Base-by-base conservation (phyloP, 495 filamentous ascomycete genomes). In the Aspergillus kassunensis region DNA sequence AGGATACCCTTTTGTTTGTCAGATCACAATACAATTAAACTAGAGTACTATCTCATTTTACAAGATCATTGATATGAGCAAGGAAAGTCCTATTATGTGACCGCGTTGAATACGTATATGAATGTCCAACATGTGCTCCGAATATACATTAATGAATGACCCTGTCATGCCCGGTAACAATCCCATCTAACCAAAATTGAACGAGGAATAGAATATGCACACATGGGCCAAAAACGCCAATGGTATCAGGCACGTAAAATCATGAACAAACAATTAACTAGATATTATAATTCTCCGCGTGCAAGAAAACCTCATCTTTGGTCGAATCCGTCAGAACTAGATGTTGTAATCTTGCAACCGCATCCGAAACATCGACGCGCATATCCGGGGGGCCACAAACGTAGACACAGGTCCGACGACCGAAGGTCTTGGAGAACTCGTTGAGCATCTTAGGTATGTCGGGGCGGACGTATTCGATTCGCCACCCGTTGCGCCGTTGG, bases 221-320 rank as follows among this genome's bases (percentile, higher is more conserved):
- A n/a, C n/a, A n/a, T n/a, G n/a, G n/a, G n/a, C n/a, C n/a, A 30
- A 27, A 46, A 43, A 53, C 42, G 25, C 51, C 51, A n/a, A 34
- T 53, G 51, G 51, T 53, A 53, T 53, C 42, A 46, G 46, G 50
- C 8, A 24, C 41, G 25, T 5, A 29, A 39, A 42, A 19, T 15
- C 7, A 36, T 3, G 15, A n/a, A n/a, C 11, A 44, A 39, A 40
- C 18, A 42, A 39, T 36, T 37, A 40, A 45, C 76, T 62, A 95
- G 44, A 92, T 73, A 33, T 90, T 88, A 70, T 95, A 96, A 66
- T 96, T 96, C 77, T 97, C 92, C 10, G 91, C 86, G 76, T 97
- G 92, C 67, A 97, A 66, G 65, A 90, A 96, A 51, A 97, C 85
- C 80, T 97, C 92, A 62, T 96, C 92, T 37, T 84, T 81, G 44